These are phyloP conservation scores for Hemerocallis citrina DNA, from an alignment of 106 monocot genomes.

Conservation along the genomic window DNA sequence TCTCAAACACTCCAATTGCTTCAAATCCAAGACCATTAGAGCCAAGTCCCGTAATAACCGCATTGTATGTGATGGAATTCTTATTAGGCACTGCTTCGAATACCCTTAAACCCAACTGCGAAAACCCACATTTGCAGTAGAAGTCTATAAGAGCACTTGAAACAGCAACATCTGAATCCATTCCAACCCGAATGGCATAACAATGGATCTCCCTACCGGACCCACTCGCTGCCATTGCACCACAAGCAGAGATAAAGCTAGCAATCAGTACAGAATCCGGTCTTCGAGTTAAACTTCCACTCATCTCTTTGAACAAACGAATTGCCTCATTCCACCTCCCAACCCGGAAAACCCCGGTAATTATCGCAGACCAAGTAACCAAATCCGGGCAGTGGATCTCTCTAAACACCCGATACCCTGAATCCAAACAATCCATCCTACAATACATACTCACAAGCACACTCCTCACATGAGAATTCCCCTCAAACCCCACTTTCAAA, in stretches of 20 bases:
- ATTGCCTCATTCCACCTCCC: constrained; percentile 29
- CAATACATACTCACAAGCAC: constrained; percentile 61
- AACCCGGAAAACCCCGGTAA: constrained; percentile 35
- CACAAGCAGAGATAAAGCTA: constrained; percentile 40
- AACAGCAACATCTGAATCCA: constrained; percentile 20
- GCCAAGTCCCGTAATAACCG: constrained; percentile 39
- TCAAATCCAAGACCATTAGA: constrained; percentile 33
- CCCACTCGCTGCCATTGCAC: constrained; percentile 17
- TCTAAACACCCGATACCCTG: constrained; percentile 25
- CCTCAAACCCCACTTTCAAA: constrained; percentile 41
- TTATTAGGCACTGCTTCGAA: constrained; percentile 31
- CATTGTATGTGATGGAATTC: constrained; percentile 40
- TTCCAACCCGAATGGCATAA: constrained; percentile 17
- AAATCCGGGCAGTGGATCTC: constrained; percentile 30
- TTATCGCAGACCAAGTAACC: constrained; percentile 63
- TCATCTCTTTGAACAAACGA: constrained; percentile 38
- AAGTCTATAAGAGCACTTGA: constrained; percentile 45
- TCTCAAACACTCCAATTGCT: constrained; percentile 32
- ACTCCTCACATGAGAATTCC: constrained; percentile 34
- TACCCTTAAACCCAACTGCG: constrained; percentile 18
- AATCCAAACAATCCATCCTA: constrained; percentile 31
- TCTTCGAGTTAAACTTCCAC: constrained; percentile 2
- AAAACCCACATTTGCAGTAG: constrained; percentile 62
- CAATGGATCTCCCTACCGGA: constrained; percentile 42
- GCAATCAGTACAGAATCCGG: constrained; percentile 46